These are phyloP conservation scores for Sphaerobolus stellatus DNA, from an alignment of 1,284 basidiomycete species.

Conservation along the genomic window DNA sequence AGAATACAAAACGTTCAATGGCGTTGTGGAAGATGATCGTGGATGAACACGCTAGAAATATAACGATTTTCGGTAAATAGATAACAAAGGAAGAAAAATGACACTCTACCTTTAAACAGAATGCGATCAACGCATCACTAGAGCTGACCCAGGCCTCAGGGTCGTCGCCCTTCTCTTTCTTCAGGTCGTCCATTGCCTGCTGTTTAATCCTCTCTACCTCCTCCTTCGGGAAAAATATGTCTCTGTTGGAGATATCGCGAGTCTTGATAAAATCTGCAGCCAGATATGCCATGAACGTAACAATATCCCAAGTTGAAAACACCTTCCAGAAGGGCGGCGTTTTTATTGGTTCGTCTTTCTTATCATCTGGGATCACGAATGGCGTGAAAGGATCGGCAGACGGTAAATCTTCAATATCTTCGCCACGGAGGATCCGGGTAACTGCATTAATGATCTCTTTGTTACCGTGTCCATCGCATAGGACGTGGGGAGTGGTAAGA, in stretches of 20 bases:
- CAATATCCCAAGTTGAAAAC: conserved; percentile 4
- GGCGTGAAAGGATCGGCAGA: conserved; percentile 9
- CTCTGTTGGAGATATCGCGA: conserved; percentile 12
- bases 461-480: conserved; percentile 15
- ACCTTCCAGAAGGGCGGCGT: conserved; percentile 13
- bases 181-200: conserved; percentile 11
- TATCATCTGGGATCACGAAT: background rate
- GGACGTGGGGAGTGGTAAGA: conserved; percentile 14
- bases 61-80: background rate
- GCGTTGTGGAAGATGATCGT: conserved; percentile 2
- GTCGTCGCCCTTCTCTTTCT: conserved; percentile 8
- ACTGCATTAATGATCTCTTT: conserved; percentile 13
- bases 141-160: conserved; percentile 11
- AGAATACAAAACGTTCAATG: conserved; percentile 13
- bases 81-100: background rate
- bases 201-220: conserved; percentile 13
- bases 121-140: conserved; percentile 14
- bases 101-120: conserved; percentile 10
- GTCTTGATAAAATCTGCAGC: conserved; percentile 7
- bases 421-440: conserved; percentile 11
- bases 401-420: conserved; percentile 10
- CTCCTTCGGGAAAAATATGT: conserved; percentile 12
- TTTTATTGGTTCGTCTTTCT: conserved; percentile 1
- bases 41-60: conserved; percentile 10
- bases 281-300: conserved; percentile 8